Base-by-base conservation (phyloP, 352 stramenopile species). In the Phytophthora sp. region DNA sequence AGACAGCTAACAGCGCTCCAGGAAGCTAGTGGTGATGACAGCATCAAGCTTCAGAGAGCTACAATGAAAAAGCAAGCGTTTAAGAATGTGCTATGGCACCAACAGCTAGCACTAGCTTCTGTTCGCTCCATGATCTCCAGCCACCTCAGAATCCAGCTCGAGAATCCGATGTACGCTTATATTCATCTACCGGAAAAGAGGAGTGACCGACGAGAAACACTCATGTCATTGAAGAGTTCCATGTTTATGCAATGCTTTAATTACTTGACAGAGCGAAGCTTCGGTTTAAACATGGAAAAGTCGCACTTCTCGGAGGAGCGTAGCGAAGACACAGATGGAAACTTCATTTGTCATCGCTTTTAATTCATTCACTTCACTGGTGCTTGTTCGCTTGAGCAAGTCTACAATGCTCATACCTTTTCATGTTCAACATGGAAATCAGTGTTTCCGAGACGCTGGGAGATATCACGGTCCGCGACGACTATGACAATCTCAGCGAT, bases 351-450 rank as follows among this genome's bases (percentile, higher is more conserved):
- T 9, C 34, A 54, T 1, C 54, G 37, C 26, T 76, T 66, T 27
- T 63, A 83, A 12, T 23, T 82, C 18, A 61, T 56, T 10, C 74
- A 70, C 20, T 84, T 88, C 31, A 56, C 69, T 21, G 57, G 61
- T 7, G 62, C 70, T 0, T 27, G 43, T 27, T 80, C 64, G 2
- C 53, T 83, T 11, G 65, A 71, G 17, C 55, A 84, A 39, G 76
- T 84, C 4, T 82, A 65, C 39, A 74, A 88, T 18, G 54, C 69
- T 11, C 21, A 80, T 2, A 12, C 66, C 4, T 70, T 56, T 82
- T 72, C 56, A 54, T 74, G 26, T 42, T 64, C 18, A 83, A 77
- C 27, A 66, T 84, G 60, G 74, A 88, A 48, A 84, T 84, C 43
- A 72, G 49, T 20, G 71, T 84, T 9, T 77, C 74, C 8, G 75